Base-by-base conservation (phyloP, 106 monocot genomes). In the Ottelia alismoides region DNA sequence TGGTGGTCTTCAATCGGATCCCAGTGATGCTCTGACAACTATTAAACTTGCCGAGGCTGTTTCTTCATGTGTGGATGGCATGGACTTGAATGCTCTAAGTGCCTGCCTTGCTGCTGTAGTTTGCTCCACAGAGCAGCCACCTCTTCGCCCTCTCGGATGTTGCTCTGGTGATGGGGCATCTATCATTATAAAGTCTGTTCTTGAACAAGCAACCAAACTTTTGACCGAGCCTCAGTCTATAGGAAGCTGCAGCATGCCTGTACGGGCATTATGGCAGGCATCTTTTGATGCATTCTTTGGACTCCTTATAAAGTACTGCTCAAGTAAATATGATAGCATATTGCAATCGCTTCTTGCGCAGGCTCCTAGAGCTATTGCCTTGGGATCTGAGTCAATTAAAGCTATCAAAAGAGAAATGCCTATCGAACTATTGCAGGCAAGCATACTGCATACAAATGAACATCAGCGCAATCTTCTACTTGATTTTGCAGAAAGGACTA, bases 101-200 rank as follows among this genome's bases (percentile, higher is more conserved):
- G 96, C 88, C 25, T 89, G 96, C 66, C 78, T 96, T 62, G 96
- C 88, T 54, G 96, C 96, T 30, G 62, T 89, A 0, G 96, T 96
- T 29, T 96, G 96, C 51, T 96, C 96, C 19, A 75, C 78, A 25
- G 96, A 96, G 60, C 96, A 96, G 54, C 96, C 96, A 25, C 96
- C 96, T 16, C 75, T 96, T 25, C 88, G 96, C 3, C 96, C 96
- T 0, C 56, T 88, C 47, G 96, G 88, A 60, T 77, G 88, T 58
- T 58, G 78, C 47, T 79, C 84, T 55, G 94, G 94, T 26, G 94
- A 94, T 64, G 94, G 94, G 1, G 88, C 96, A 1, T 82, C 85
- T n/a, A 30, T 89, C 1, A 70, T 96, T 26, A 66, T 89, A 65
- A 78, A 84, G 52, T 68, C 76, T 32, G 76, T 96, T 49, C 78